Conservation (phyloP, 257 asterid genomes). For the Solanum tacnaense region DNA sequence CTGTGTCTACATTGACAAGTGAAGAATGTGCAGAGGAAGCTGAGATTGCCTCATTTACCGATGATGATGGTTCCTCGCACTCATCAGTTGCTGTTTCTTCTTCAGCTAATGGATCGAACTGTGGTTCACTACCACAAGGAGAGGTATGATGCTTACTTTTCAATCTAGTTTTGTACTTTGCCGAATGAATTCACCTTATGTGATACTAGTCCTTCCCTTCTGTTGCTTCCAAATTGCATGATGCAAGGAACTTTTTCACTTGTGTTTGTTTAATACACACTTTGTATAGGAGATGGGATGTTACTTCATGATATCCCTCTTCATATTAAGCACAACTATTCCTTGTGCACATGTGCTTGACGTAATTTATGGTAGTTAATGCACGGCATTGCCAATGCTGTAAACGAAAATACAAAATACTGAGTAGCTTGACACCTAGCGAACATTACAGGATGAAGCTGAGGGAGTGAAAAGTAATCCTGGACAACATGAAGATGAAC, state of each 20-base stretch:
- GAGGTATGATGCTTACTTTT: slow-evolving; percentile 25
- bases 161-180: neutral
- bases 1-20: slow-evolving; percentile 50
- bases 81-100: slow-evolving; percentile 53
- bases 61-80: slow-evolving; percentile 71
- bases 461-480: slow-evolving; percentile 18
- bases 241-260: neutral
- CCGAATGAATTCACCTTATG: neutral
- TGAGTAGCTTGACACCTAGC: neutral
- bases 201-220: neutral
- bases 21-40: slow-evolving; percentile 82
- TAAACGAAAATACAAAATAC: neutral
- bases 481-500: slow-evolving; percentile 22
- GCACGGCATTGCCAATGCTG: neutral
- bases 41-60: slow-evolving; percentile 48
- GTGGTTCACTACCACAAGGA: slow-evolving; percentile 44
- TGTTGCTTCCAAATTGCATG: neutral
- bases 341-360: neutral
- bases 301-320: neutral
- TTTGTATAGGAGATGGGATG: neutral
- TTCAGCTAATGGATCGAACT: slow-evolving; percentile 45
- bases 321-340: neutral
- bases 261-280: neutral
- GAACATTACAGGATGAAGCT: slow-evolving; percentile 34
- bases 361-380: neutral